Percentiles rank a stretch among this genome's conserved stretches.
Evolutionary conservation across 129 eudicot genomes (phyloP).

Genomic region (Ambrosia artemisiifolia): DNA sequence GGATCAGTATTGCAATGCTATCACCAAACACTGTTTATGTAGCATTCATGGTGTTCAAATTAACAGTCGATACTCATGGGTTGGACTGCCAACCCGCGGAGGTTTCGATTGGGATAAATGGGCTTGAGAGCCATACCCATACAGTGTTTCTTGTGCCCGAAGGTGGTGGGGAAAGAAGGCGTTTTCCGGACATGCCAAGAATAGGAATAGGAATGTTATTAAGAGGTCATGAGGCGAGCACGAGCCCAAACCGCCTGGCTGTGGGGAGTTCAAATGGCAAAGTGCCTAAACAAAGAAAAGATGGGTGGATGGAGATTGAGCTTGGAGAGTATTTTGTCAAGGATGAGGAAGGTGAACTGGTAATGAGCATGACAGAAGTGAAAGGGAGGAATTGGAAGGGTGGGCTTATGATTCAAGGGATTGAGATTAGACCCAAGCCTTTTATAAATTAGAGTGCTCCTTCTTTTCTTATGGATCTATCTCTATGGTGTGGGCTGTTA

Average conservation of each 20-base stretch:
- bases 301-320: constrained; percentile 71
- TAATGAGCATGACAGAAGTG: constrained; percentile 47
- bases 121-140: constrained; percentile 32
- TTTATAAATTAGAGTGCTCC: neutral
- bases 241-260: neutral
- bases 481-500: neutral
- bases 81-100: constrained; percentile 43
- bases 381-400: constrained; percentile 55
- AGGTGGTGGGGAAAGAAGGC: constrained; percentile 11
- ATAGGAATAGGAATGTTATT: constrained; percentile 24
- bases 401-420: constrained; percentile 58
- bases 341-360: constrained; percentile 39
- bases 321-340: constrained; percentile 47
- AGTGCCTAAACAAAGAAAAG: constrained; percentile 43
- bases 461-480: neutral
- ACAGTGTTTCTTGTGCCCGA: constrained; percentile 32
- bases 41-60: constrained; percentile 66
- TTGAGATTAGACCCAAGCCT: constrained; percentile 58
- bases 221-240: constrained; percentile 12
- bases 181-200: constrained; percentile 12
- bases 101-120: constrained; percentile 44
- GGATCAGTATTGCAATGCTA: constrained; percentile 45
- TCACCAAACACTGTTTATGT: constrained; percentile 56
- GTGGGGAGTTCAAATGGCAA: neutral
- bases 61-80: constrained; percentile 39